These are phyloP conservation scores for Pseudonitzschia delicatissima DNA, from an alignment of 108 stramenopile species.

Conservation along the genomic window DNA sequence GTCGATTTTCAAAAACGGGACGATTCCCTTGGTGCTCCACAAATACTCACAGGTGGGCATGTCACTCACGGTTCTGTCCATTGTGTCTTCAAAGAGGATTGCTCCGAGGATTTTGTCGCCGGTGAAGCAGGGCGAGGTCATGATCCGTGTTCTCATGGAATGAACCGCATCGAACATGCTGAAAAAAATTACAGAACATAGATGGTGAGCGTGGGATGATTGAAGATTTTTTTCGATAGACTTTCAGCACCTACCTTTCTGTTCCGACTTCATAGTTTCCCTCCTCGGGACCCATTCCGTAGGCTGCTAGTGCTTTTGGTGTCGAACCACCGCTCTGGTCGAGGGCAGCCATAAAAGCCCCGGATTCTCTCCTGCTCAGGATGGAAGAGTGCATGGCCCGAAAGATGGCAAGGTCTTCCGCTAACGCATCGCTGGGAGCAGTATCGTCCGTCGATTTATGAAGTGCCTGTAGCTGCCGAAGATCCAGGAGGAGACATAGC, in stretches of 20 bases:
- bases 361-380: background rate
- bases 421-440: background rate
- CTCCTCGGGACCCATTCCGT: conserved; percentile 29
- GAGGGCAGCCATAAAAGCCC: conserved; percentile 79
- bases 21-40: conserved; percentile 64
- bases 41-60: conserved; percentile 57
- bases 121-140: conserved; percentile 56
- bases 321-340: conserved; percentile 81
- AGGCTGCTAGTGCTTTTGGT: conserved; percentile 67
- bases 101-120: conserved; percentile 68
- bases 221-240: background rate
- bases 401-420: background rate
- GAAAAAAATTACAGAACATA: background rate
- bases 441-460: background rate
- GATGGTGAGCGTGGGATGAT: background rate
- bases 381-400: background rate
- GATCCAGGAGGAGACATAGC: no score
- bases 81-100: conserved; percentile 82
- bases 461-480: no score
- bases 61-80: conserved; percentile 63
- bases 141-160: conserved; percentile 73
- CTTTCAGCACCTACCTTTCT: background rate
- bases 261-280: background rate
- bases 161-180: conserved; percentile 74
- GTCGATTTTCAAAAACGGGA: conserved; percentile 79